Evolutionary conservation across 2,329 filamentous ascomycete species (phyloP).

Genomic region (Ophiostoma perfectum): DNA sequence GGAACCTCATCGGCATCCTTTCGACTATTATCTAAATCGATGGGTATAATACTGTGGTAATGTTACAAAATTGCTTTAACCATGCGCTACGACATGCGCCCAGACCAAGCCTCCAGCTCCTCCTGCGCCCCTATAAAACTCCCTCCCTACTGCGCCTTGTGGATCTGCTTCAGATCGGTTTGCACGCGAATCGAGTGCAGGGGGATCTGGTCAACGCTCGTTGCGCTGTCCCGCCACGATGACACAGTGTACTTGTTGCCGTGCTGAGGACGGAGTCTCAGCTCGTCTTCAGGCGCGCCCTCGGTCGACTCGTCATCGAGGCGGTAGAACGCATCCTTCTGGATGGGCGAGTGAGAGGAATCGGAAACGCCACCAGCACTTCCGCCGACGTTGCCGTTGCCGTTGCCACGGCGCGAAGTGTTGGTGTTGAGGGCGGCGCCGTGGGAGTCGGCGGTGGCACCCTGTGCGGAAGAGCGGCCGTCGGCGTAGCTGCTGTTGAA

Average conservation of each 20-base stretch:
- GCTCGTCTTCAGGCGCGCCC: neutral
- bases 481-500: slow-evolving; percentile 2
- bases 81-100: neutral
- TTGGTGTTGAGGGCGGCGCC: neutral
- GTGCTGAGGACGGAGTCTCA: slow-evolving; percentile 9
- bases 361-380: neutral
- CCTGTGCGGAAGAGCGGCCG: neutral
- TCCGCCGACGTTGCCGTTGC: too few relatives aligned
- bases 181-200: slow-evolving; percentile 7
- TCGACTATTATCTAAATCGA: slow-evolving; percentile 2
- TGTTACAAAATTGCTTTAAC: slow-evolving; percentile 2
- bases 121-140: neutral
- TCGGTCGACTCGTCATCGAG: slow-evolving; percentile 12
- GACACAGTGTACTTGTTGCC: slow-evolving; percentile 7
- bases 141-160: slow-evolving; percentile 1
- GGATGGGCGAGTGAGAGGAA: neutral
- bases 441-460: neutral
- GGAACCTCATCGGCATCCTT: slow-evolving; percentile 2
- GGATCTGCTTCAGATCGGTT: slow-evolving; percentile 6
- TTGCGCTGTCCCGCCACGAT: slow-evolving; percentile 9
- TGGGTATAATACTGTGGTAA: slow-evolving; percentile 13
- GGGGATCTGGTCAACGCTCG: slow-evolving; percentile 6
- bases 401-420: neutral
- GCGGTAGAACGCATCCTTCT: slow-evolving; percentile 12
- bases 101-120: neutral